Conservation (phyloP, 2,329 filamentous ascomycete species). For the Penicillium janthinellum region DNA sequence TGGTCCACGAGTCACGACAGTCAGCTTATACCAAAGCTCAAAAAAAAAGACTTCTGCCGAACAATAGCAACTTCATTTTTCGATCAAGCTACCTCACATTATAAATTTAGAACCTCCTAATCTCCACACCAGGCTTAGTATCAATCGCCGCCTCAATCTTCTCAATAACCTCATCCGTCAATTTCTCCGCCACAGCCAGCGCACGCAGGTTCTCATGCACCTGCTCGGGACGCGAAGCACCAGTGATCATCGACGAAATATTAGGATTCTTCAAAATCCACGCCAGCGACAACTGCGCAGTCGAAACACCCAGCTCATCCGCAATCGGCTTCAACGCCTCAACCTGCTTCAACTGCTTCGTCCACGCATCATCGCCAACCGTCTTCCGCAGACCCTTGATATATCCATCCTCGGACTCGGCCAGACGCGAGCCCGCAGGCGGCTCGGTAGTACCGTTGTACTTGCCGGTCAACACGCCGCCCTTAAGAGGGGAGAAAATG, state of each 20-base stretch:
- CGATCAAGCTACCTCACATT: background rate
- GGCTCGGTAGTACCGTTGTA: slow-evolving; percentile 58
- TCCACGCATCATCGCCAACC: slow-evolving; percentile 45
- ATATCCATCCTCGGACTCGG: slow-evolving; percentile 58
- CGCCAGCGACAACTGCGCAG: slow-evolving; percentile 57
- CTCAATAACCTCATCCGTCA: slow-evolving; percentile 48
- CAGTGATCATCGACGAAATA: slow-evolving; percentile 57
- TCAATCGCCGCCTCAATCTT: slow-evolving; percentile 47
- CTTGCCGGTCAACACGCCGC: slow-evolving; percentile 66
- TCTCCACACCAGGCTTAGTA: slow-evolving; percentile 23
- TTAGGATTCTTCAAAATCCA: slow-evolving; percentile 60
- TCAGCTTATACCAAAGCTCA: no score
- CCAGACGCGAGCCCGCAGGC: slow-evolving; percentile 60
- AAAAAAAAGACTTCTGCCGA: no score
- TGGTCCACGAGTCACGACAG: no score
- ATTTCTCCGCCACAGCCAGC: slow-evolving; percentile 46
- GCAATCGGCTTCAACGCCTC: slow-evolving; percentile 61
- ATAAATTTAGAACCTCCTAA: slow-evolving; percentile 18
- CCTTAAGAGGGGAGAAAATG: slow-evolving; percentile 62
- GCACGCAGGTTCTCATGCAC: slow-evolving; percentile 46
- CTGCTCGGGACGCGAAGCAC: slow-evolving; percentile 48
- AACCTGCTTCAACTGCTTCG: slow-evolving; percentile 26
- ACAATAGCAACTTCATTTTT: slow-evolving; percentile 15
- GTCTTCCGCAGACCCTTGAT: slow-evolving; percentile 50
- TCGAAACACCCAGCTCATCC: slow-evolving; percentile 62